Conservation (phyloP, 2,329 filamentous ascomycete species). For the Neonectria neomacrospora region DNA sequence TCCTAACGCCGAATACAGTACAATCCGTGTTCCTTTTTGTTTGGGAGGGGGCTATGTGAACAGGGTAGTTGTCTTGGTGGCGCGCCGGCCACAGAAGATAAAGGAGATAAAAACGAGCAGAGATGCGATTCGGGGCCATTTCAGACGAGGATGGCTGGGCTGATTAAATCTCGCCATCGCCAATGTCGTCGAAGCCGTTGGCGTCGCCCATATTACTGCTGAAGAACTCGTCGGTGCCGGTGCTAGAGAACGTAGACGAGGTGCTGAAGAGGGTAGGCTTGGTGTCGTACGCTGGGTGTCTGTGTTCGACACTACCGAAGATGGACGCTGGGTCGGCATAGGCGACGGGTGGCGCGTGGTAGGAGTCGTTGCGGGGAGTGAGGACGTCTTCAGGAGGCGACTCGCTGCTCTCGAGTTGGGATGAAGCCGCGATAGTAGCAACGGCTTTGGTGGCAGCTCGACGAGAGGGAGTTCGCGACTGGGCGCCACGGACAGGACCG, state of each 20-base stretch:
- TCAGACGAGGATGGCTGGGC: background rate
- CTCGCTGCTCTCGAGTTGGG: constrained; percentile 45
- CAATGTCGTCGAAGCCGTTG: constrained; percentile 34
- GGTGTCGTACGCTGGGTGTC: constrained; percentile 19
- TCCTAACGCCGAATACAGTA: constrained; percentile 18
- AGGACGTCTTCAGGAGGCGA: constrained; percentile 39
- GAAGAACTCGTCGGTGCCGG: constrained; percentile 30
- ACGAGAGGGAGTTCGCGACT: constrained; percentile 45
- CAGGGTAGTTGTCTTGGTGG: constrained; percentile 5
- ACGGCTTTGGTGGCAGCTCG: constrained; percentile 47
- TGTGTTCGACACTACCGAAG: constrained; percentile 40
- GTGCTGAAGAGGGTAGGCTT: constrained; percentile 3
- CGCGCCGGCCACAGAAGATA: constrained; percentile 9
- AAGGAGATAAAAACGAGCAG: background rate
- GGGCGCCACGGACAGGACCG: constrained; percentile 37
- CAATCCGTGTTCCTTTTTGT: background rate
- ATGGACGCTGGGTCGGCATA: constrained; percentile 19
- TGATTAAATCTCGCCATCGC: constrained; percentile 53
- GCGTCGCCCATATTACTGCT: constrained; percentile 22
- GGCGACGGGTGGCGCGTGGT: background rate
- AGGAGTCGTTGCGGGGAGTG: constrained; percentile 10
- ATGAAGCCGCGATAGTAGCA: constrained; percentile 49
- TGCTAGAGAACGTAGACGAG: constrained; percentile 18
- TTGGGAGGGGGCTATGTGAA: background rate
- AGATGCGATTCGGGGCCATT: background rate